Evolutionary conservation across 441 rosid genomes (phyloP), one percentile per base, ranked within the genome.

Genomic region (Theobroma grandiflorum): DNA sequence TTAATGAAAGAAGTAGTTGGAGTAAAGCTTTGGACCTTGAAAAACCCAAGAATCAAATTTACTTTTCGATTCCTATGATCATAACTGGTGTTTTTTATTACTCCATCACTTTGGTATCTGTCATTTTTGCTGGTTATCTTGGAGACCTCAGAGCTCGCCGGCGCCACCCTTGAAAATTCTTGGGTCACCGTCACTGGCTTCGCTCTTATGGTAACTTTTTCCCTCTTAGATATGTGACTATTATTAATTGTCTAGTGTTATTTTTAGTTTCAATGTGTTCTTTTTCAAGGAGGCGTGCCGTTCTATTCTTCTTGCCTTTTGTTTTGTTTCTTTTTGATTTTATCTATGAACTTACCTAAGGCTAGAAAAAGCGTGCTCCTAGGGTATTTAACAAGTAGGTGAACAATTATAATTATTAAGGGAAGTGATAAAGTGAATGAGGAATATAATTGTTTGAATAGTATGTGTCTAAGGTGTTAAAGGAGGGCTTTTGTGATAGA

Each of bases 71-170:
- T 0, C 98, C 98, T 11, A 88, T 96, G 93, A 89, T 88, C 49
- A 78, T 93, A 2, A 87, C 93, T 10, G 92, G 90, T 70, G 82
- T 87, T 57, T 88, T 81, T 83, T 88, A 85, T 63, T 92, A 82
- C 31, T 77, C 86, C 53, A 90, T 94, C 42, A 79, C 95, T 47
- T 72, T 93, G 65, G 90, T 87, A 3, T 94, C 99, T 15, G 95
- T 94, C 69, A 92, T 94, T 98, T 86, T 93, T 37, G 95, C 95
- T 45, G 95, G 97, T n/a, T 97, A 91, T 74, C 91, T 92, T 1
- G 97, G 99, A 6, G 83, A 88, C 16, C 90, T 93, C 38, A 26
- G 82, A 93, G 69, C 99, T 95, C 8, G 96, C 97, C 11, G 94
- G 95, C 15, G 90, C 98, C 76, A 90, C 98, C 12, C 95, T 95